phyloP scores from a whole-genome alignment of 202 grass and related monocot genomes.

The Panicum hallii region DNA sequence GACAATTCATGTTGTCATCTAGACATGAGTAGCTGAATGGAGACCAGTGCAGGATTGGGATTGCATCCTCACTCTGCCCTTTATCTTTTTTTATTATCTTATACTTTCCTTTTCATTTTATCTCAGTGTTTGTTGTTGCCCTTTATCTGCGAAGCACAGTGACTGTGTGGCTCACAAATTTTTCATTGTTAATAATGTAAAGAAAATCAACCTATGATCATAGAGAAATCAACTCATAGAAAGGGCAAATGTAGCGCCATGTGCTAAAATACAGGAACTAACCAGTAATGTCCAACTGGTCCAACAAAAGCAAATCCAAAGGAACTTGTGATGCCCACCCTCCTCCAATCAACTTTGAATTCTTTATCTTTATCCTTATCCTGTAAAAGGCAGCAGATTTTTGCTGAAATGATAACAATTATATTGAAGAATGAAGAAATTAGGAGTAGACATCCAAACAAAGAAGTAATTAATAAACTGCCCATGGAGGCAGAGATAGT shows the following conservation, averaged over 20 bases:
- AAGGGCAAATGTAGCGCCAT: not conserved
- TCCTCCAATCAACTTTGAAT: constrained; percentile 92
- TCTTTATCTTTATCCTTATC: constrained; percentile 74
- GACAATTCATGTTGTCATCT: not conserved
- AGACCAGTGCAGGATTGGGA: constrained; percentile 18
- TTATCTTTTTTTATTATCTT: not conserved
- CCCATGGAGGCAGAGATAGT: not conserved
- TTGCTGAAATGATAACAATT: not conserved
- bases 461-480: not conserved
- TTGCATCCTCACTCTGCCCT: not conserved
- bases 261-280: constrained; percentile 41
- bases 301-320: constrained; percentile 96
- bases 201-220: not conserved
- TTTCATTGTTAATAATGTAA: not conserved
- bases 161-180: not conserved
- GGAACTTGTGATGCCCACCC: constrained; percentile 85
- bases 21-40: not conserved
- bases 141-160: not conserved
- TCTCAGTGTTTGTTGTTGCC: not conserved
- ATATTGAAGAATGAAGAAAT: constrained; percentile 24
- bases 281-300: constrained; percentile 97
- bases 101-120: not conserved
- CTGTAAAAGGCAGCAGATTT: constrained; percentile 52
- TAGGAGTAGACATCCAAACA: not conserved
- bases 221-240: not conserved